Conservation (phyloP, 2,329 filamentous ascomycete genomes). For the Trichophyton schoenleinii region DNA sequence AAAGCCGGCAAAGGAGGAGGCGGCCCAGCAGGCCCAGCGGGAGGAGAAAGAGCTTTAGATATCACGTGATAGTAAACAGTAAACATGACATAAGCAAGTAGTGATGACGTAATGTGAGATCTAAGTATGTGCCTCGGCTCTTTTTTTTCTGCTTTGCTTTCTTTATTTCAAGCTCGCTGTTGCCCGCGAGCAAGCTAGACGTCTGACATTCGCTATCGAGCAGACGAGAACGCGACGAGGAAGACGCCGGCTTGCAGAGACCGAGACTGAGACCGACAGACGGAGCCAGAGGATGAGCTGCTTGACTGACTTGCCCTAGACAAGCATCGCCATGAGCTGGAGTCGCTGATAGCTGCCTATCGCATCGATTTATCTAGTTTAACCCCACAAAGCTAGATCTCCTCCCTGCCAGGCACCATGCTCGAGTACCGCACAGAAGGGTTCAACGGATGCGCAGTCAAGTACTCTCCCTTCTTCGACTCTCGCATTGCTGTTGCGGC, state of each 20-base stretch:
- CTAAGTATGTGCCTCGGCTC: background rate
- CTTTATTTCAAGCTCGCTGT: background rate
- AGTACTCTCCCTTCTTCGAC: slow-evolving; percentile 98
- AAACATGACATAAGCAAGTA: background rate
- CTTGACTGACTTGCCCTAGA: background rate
- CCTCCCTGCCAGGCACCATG: slow-evolving; percentile 42
- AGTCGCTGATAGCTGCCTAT: too few species aligned
- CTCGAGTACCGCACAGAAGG: slow-evolving; percentile 88
- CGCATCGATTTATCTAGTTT: background rate
- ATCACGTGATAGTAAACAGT: background rate
- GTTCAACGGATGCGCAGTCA: slow-evolving; percentile 91
- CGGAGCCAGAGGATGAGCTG: background rate
- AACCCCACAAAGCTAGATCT: background rate
- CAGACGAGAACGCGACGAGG: background rate
- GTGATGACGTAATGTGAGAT: background rate
- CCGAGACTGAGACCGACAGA: background rate
- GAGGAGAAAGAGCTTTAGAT: background rate
- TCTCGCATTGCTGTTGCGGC: slow-evolving; percentile 80
- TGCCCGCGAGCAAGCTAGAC: background rate
- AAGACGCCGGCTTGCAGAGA: background rate
- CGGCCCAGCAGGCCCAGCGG: background rate
- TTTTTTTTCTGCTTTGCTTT: background rate
- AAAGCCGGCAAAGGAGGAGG: background rate
- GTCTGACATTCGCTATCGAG: background rate
- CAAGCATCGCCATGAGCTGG: background rate